These are phyloP conservation scores for Ceratocystis albifundus DNA, from an alignment of 2,329 filamentous ascomycete genomes.

Conservation along the genomic window DNA sequence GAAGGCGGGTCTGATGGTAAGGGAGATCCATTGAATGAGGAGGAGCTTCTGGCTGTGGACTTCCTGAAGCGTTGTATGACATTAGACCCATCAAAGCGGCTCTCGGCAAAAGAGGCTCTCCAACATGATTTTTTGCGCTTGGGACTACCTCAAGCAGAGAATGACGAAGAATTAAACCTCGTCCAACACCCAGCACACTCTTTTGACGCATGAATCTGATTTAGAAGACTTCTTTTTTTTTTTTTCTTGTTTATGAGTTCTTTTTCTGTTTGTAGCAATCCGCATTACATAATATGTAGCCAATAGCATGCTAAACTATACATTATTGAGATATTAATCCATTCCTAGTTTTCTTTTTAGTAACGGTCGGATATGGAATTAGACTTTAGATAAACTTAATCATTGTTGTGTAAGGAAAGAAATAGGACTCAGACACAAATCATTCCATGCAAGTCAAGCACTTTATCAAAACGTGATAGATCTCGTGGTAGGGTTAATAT, in stretches of 20 bases:
- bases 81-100: constrained; percentile 59
- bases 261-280: not conserved
- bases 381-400: too few relatives aligned
- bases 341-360: too few relatives aligned
- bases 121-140: constrained; percentile 55
- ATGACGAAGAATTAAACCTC: constrained; percentile 4
- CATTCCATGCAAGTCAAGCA: not conserved
- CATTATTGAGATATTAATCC: not conserved
- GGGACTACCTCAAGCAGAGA: constrained; percentile 1
- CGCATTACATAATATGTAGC: not conserved
- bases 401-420: not conserved
- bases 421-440: not conserved
- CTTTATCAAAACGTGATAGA: not conserved
- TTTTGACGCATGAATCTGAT: not conserved
- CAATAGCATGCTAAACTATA: not conserved
- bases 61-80: constrained; percentile 66
- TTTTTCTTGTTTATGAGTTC: not conserved
- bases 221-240: not conserved
- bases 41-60: constrained; percentile 60
- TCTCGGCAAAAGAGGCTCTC: constrained; percentile 64
- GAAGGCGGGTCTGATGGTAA: constrained; percentile 44
- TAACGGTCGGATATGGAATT: too few relatives aligned
- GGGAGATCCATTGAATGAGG: constrained; percentile 44
- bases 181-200: not conserved
- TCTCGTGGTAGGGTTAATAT: not conserved